A percentile compares a stretch with the other conserved stretches of the same genome.
These are phyloP conservation scores for Euphorbia peplus DNA, from an alignment of 345 rosid genomes.

Conservation along the genomic window DNA sequence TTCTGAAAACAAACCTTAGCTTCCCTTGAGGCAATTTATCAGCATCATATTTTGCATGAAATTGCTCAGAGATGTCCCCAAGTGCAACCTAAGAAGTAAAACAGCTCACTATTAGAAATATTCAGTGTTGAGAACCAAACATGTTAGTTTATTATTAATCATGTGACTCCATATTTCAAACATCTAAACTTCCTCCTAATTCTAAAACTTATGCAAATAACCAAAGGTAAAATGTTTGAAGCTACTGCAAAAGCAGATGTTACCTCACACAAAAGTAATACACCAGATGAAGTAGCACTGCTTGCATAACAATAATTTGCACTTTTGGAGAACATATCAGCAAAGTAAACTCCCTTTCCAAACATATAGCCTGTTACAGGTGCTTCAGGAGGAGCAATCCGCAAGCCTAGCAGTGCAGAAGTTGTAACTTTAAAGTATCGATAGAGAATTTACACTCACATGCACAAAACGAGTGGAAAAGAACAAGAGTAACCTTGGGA, in stretches of 20 bases:
- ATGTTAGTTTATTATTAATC: not conserved
- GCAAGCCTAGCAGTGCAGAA: slow-evolving; percentile 55
- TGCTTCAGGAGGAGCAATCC: slow-evolving; percentile 97
- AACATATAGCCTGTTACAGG: slow-evolving; percentile 90
- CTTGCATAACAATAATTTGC: slow-evolving; percentile 80
- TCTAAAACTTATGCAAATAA: not conserved
- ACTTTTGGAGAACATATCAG: slow-evolving; percentile 97
- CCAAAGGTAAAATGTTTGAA: not conserved
- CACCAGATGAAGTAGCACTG: slow-evolving; percentile 48
- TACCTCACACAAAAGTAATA: slow-evolving; percentile 87
- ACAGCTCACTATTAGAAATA: slow-evolving; percentile 7
- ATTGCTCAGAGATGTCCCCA: slow-evolving; percentile 82
- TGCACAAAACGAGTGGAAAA: not conserved
- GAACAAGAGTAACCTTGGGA: slow-evolving; percentile 68
- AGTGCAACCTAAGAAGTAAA: slow-evolving; percentile 64
- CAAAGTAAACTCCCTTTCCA: slow-evolving; percentile 95
- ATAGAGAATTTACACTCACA: not conserved
- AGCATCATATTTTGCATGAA: slow-evolving; percentile 53
- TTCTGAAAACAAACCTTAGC: slow-evolving; percentile 62
- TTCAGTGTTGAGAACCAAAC: not conserved
- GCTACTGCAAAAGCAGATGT: not conserved
- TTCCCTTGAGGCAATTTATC: slow-evolving; percentile 73
- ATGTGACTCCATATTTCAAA: not conserved
- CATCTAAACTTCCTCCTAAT: not conserved
- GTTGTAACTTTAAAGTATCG: slow-evolving; percentile 12